phyloP scores from a whole-genome alignment of 1,284 basidiomycete species.

The Neolentinus lepideus region DNA sequence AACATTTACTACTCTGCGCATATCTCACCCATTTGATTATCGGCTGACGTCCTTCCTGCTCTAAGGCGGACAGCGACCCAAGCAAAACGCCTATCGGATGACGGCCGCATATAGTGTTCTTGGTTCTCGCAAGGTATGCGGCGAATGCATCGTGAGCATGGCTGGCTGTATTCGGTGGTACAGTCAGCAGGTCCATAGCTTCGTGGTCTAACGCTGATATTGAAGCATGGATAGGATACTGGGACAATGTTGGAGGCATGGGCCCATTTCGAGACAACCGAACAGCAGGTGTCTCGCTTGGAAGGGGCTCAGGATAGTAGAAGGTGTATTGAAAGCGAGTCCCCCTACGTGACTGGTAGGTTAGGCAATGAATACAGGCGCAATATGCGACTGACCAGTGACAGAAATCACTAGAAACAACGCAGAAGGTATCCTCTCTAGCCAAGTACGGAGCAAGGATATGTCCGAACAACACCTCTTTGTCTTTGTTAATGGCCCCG shows the following conservation, averaged over 20 bases:
- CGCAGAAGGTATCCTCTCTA: conserved; percentile 75
- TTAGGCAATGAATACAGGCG: not conserved
- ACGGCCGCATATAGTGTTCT: conserved; percentile 96
- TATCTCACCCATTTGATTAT: conserved; percentile 79
- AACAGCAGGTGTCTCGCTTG: conserved; percentile 37
- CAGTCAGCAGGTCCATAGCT: conserved; percentile 67
- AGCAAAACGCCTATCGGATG: conserved; percentile 94
- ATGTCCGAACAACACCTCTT: conserved; percentile 59
- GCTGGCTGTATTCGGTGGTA: conserved; percentile 44
- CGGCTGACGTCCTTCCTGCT: conserved; percentile 34
- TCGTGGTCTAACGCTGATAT: conserved; percentile 74
- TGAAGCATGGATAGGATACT: conserved; percentile 58
- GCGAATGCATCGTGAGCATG: conserved; percentile 62
- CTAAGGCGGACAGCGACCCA: conserved; percentile 62
- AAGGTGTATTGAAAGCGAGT: conserved; percentile 85
- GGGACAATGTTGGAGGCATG: conserved; percentile 30
- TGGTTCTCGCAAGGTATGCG: conserved; percentile 72
- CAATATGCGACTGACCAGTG: conserved; percentile 66
- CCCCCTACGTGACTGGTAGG: conserved; percentile 54
- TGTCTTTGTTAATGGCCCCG: conserved; percentile 64
- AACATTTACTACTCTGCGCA: conserved; percentile 84
- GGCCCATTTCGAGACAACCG: conserved; percentile 39
- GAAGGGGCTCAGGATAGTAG: conserved; percentile 74
- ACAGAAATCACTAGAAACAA: conserved; percentile 96
- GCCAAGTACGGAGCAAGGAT: conserved; percentile 78